These are phyloP conservation scores for Botryosphaeria dothidea DNA, from an alignment of 2,329 filamentous ascomycete species.

Conservation along the genomic window DNA sequence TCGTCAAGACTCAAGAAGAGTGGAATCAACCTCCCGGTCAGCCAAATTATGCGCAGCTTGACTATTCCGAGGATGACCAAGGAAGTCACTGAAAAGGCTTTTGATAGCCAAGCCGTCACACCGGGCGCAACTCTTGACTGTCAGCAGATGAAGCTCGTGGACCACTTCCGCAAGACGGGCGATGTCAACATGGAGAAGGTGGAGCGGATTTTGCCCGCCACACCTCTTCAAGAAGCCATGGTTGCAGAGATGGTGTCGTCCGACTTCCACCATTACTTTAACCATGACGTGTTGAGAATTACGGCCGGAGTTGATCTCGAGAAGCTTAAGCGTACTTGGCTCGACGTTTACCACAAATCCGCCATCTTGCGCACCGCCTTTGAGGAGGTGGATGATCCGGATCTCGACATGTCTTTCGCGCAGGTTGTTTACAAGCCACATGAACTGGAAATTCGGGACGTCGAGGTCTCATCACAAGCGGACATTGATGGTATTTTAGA, in stretches of 20 bases:
- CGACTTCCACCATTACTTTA: constrained; percentile 76
- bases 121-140: constrained; percentile 24
- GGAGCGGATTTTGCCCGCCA: constrained; percentile 69
- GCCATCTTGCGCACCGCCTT: constrained; percentile 79
- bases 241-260: constrained; percentile 78
- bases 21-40: constrained; percentile 66
- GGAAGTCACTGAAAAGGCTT: constrained; percentile 22
- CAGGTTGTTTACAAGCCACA: constrained; percentile 51
- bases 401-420: constrained; percentile 56
- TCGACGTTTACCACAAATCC: constrained; percentile 57
- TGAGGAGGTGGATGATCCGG: constrained; percentile 62
- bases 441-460: constrained; percentile 38
- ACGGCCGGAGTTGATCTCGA: constrained; percentile 54
- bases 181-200: constrained; percentile 41
- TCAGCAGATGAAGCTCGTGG: constrained; percentile 36
- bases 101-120: background rate
- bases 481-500: constrained; percentile 36
- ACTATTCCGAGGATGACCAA: constrained; percentile 64
- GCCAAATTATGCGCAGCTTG: constrained; percentile 72
- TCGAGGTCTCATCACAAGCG: constrained; percentile 24
- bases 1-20: constrained; percentile 67
- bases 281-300: constrained; percentile 74
- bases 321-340: constrained; percentile 63
- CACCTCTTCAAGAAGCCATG: constrained; percentile 85
- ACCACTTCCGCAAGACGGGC: constrained; percentile 39